A percentile compares a stretch with the other conserved stretches of the same genome.
Evolutionary conservation across 352 stramenopile genomes (phyloP).

Genomic region (Globisporangium apiculatum): DNA sequence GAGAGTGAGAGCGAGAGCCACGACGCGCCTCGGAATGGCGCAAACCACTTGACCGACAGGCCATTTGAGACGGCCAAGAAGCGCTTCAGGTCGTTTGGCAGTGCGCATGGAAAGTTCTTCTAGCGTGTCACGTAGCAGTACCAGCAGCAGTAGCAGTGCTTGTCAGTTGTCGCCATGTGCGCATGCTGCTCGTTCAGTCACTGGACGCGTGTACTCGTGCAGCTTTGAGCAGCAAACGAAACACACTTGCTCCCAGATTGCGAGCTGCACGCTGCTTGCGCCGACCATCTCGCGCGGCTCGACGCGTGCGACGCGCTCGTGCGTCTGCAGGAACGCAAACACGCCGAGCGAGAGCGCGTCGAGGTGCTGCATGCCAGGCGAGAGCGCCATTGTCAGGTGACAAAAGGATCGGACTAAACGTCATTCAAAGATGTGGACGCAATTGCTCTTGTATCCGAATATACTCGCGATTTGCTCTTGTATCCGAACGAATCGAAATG

Average conservation of each 20-base stretch:
- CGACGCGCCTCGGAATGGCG: conserved; percentile 29
- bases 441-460: too few species aligned
- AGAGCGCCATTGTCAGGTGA: conserved; percentile 2
- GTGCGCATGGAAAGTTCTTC: conserved; percentile 45
- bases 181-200: background rate
- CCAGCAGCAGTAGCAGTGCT: background rate
- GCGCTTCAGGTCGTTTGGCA: conserved; percentile 59
- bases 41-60: conserved; percentile 69
- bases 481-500: too few species aligned
- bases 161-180: too few species aligned
- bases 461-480: too few species aligned
- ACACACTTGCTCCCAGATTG: conserved; percentile 58
- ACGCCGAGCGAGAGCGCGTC: conserved; percentile 63
- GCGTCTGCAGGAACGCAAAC: conserved; percentile 60
- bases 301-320: conserved; percentile 42
- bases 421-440: too few species aligned
- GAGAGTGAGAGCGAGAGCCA: too few species aligned
- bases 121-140: conserved; percentile 5
- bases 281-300: conserved; percentile 49
- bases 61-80: conserved; percentile 70
- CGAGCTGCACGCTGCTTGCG: conserved; percentile 38
- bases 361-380: conserved; percentile 14
- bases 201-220: background rate
- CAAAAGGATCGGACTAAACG: background rate
- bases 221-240: background rate